phyloP scores from a whole-genome alignment of 106 monocot genomes.

The Cymbidium sinense region DNA sequence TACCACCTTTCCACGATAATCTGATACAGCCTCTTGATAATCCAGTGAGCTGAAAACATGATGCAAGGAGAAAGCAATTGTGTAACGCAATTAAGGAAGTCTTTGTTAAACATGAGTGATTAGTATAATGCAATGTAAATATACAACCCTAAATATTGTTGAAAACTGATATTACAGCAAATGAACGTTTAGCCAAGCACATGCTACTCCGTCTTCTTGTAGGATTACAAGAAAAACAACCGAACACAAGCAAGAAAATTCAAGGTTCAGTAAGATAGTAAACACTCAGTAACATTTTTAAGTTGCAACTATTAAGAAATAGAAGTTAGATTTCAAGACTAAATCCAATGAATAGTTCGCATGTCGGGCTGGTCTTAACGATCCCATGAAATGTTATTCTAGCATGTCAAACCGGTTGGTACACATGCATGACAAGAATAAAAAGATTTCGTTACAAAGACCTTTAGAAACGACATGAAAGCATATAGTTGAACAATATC shows the following conservation, averaged over 20 bases:
- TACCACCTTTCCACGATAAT: slow-evolving; percentile 52
- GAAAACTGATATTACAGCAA: background rate
- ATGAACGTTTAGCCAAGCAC: background rate
- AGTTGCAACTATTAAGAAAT: background rate
- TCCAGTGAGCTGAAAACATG: slow-evolving; percentile 62
- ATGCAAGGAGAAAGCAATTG: slow-evolving; percentile 4
- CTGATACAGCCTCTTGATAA: slow-evolving; percentile 38
- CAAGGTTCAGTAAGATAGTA: background rate
- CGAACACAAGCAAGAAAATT: background rate
- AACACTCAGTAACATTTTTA: background rate
- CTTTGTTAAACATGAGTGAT: background rate
- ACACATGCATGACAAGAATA: too few species aligned
- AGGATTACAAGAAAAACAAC: background rate
- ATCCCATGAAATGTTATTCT: background rate
- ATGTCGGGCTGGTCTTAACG: background rate
- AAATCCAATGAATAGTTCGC: background rate
- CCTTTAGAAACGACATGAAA: too few species aligned
- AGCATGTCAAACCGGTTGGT: too few species aligned
- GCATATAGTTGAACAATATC: too few species aligned
- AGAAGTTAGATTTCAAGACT: background rate
- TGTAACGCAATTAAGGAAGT: background rate
- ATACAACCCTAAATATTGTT: background rate
- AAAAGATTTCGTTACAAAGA: too few species aligned
- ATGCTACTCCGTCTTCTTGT: background rate
- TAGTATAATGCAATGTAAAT: background rate